These are phyloP conservation scores for Flaveria brownii DNA, from an alignment of 129 eudicot species.

Conservation along the genomic window DNA sequence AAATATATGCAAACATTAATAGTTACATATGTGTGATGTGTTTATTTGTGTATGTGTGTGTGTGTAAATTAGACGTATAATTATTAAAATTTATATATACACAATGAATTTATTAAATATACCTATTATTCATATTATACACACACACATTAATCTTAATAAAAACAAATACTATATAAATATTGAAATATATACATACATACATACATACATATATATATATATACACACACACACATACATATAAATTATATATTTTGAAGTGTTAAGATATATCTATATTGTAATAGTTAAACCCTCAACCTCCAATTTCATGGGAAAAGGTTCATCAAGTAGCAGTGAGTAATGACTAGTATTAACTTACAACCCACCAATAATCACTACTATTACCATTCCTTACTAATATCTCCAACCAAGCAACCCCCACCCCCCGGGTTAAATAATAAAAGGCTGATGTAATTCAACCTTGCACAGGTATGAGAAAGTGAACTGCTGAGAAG, in stretches of 20 bases:
- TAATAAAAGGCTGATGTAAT: constrained; percentile 10
- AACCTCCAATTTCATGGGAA: neutral
- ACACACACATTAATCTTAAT: no score
- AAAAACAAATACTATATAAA: no score
- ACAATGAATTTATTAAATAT: no score
- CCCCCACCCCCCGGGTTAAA: neutral
- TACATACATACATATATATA: no score
- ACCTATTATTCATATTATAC: no score
- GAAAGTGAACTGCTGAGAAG: constrained; percentile 51
- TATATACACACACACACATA: no score
- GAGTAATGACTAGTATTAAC: neutral
- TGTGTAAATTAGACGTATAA: neutral
- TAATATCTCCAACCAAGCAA: neutral
- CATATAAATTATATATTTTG: neutral
- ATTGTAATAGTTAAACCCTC: neutral
- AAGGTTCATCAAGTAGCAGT: neutral
- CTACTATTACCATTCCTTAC: neutral
- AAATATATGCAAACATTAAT: neutral
- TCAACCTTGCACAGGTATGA: constrained; percentile 71
- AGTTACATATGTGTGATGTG: neutral
- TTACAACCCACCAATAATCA: neutral
- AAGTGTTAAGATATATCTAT: neutral
- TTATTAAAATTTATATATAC: no score
- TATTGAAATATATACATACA: no score
- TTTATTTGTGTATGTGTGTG: neutral